phyloP scores from a whole-genome alignment of 2,329 filamentous ascomycete genomes.

The Fusarium torulosum region DNA sequence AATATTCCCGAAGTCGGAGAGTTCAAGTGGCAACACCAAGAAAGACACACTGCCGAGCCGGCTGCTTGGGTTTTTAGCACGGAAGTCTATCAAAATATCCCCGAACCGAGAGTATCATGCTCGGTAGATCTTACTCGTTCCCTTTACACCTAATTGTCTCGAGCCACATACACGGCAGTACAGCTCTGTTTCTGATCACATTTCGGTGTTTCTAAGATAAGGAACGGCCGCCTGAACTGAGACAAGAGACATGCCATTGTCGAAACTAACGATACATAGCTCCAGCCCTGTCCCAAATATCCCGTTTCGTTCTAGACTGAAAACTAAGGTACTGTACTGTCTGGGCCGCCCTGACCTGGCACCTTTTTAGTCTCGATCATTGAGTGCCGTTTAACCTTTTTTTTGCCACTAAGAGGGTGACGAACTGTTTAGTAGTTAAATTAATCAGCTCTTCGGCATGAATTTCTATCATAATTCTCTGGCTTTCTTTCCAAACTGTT shows the following conservation, averaged over 20 bases:
- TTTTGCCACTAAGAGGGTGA: not conserved
- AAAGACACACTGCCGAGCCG: constrained; percentile 19
- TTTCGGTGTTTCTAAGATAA: not conserved
- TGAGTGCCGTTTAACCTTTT: not conserved
- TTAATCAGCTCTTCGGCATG: not conserved
- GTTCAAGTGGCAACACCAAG: constrained; percentile 6
- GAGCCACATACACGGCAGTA: not conserved
- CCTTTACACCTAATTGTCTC: not conserved
- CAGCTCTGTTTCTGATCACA: not conserved
- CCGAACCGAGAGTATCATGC: constrained; percentile 6
- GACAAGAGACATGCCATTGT: constrained; percentile 6
- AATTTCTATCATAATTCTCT: not conserved
- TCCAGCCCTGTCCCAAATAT: not conserved
- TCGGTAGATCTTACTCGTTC: not conserved
- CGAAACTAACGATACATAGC: not conserved
- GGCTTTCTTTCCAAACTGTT: not conserved
- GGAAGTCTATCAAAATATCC: constrained; percentile 7
- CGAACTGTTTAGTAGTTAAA: not conserved
- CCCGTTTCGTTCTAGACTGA: not conserved
- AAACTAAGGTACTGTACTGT: no score
- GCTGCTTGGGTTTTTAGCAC: not conserved
- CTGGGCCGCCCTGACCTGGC: no score
- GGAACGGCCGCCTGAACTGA: not conserved
- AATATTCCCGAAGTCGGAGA: constrained; percentile 24
- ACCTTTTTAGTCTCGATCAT: not conserved